Evolutionary conservation across 192 early-diverging fungal genomes (phyloP), one percentile per base, ranked within the genome.

Genomic region (Phycomyces blakesleeanus): DNA sequence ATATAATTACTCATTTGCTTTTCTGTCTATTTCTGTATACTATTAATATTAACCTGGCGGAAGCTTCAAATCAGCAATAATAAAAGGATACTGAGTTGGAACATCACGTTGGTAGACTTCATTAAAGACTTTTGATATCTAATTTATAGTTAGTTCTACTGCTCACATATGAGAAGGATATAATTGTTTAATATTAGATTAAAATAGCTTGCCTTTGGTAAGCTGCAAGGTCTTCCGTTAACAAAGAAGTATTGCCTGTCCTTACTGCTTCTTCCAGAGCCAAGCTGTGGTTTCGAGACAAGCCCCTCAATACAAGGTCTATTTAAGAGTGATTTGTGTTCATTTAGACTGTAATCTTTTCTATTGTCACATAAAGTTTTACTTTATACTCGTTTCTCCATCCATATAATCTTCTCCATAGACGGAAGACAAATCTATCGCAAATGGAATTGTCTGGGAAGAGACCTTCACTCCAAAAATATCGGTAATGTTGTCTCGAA

Each of bases 211-310:
- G 89, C 87, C 64, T 89, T 92, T 53, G 90, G 91, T 40, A 96
- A 71, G 51, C 83, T 79, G 59, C 93, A 93, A 0, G 97, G 96
- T 18, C 95, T 85, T 9, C 88, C 88, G 72, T 98, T 98, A 57
- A 99, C 83, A 63, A 79, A 98, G 29, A 89, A 73, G 61, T 86
- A 98, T 79, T 96, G 95, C 41, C 91, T 82, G 65, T 98, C 97
- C 1, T 75, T 39, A 14, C 73, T 87, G 26, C 84, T 88, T 8
- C 95, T 72, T 0, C 94, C 94, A 44, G 79, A 78, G 0, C 83
- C 84, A 4, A 83, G 81, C 24, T 69, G 65, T 0, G 92, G 88
- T 25, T 85, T 84, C 0, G 87, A 87, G 0, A 89, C 79, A 42
- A 78, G 71, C 1, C 85, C 89, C 25, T 52, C 42, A 51, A 81